phyloP scores from a whole-genome alignment of 495 filamentous ascomycete genomes.

The Hamigera avellanea region DNA sequence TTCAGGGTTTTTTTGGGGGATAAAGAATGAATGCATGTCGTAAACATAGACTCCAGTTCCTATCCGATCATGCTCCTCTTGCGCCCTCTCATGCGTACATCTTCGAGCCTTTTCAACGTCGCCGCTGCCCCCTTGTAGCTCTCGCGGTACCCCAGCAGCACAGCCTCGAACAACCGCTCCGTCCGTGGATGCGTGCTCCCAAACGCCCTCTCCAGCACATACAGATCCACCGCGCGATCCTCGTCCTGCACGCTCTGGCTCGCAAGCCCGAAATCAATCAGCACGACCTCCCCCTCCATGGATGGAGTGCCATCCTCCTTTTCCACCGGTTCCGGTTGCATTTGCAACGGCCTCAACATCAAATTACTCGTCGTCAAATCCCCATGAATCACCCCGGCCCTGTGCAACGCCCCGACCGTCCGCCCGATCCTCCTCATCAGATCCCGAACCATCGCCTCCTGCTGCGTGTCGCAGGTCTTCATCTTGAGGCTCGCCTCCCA shows the following conservation, averaged over 20 bases:
- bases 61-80: conserved; percentile 96
- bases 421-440: conserved; percentile 64
- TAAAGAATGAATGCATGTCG: conserved; percentile 5
- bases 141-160: conserved; percentile 50
- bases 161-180: conserved; percentile 59
- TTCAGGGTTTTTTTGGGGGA: conserved; percentile 5
- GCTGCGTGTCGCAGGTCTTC: conserved; percentile 21
- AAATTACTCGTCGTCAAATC: conserved; percentile 97
- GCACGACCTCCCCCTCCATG: conserved; percentile 61
- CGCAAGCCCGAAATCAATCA: conserved; percentile 95
- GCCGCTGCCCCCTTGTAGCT: conserved; percentile 45
- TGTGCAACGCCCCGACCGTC: conserved; percentile 71
- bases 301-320: conserved; percentile 8
- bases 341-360: conserved; percentile 49
- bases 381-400: conserved; percentile 76
- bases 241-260: conserved; percentile 75
- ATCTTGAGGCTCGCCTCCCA: conserved; percentile 41
- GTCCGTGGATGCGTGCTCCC: conserved; percentile 85
- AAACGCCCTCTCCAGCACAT: conserved; percentile 95
- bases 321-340: conserved; percentile 19
- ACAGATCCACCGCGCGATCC: conserved; percentile 91
- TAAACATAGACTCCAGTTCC: conserved; percentile 1
- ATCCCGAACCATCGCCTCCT: conserved; percentile 32
- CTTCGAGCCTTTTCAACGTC: conserved; percentile 70
- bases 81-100: conserved; percentile 89